A percentile compares a stretch with the other conserved stretches of the same genome.
Conservation (phyloP, 306 rosid genomes). For the Dicorynia guianensis region DNA sequence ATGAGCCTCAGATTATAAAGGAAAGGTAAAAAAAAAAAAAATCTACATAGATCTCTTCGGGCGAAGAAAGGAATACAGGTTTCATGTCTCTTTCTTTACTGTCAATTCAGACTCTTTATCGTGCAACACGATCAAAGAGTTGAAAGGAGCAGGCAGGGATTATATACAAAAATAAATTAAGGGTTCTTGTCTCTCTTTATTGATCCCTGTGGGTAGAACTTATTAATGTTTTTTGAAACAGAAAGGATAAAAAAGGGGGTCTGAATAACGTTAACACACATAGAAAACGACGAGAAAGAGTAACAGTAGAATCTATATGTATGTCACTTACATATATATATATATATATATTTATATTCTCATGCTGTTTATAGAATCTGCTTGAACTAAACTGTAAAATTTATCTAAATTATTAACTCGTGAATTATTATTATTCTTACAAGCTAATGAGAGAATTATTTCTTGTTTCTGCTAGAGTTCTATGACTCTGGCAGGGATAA, state of each 20-base stretch:
- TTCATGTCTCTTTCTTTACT: conserved; percentile 22
- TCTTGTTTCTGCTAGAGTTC: neutral
- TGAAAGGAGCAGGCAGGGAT: neutral
- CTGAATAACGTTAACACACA: neutral
- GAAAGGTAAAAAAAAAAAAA: conserved; percentile 20
- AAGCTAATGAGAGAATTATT: too few relatives aligned
- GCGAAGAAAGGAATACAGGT: conserved; percentile 20
- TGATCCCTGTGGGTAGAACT: neutral
- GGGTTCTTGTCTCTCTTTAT: neutral
- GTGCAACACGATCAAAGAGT: conserved; percentile 37
- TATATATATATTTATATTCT: too few relatives aligned
- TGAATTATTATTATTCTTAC: too few relatives aligned
- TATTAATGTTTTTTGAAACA: neutral
- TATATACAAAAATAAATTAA: neutral
- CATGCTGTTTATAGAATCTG: too few relatives aligned
- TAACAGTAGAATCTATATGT: too few relatives aligned
- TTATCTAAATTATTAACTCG: too few relatives aligned
- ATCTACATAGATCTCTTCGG: conserved; percentile 1
- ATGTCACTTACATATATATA: too few relatives aligned
- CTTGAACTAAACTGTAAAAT: too few relatives aligned
- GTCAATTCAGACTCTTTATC: conserved; percentile 51
- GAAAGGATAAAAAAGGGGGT: conserved; percentile 12
- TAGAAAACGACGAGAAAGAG: too few relatives aligned
- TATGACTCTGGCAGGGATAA: neutral
- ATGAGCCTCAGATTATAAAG: neutral